Evolutionary conservation across 305 asterid species (phyloP), one percentile per base, ranked within the genome.

Genomic region (Solanum hybrid): DNA sequence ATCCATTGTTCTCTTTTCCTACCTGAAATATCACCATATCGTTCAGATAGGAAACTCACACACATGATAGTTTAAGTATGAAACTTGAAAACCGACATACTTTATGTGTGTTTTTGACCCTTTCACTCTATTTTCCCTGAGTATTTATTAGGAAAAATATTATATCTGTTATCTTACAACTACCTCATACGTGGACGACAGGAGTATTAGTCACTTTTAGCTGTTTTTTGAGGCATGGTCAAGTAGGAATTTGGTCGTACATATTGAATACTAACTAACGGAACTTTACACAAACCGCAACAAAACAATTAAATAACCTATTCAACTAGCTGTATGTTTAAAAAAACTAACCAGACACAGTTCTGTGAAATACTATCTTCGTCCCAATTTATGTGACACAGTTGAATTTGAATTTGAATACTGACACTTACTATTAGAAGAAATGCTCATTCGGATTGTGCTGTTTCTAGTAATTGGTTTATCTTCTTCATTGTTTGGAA

Each of bases 401-500:
- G 0, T 6, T 72, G 1, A 8, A n/a, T n/a, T n/a, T n/a, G n/a
- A n/a, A n/a, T n/a, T 42, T 42, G 56, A 42, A 42, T 42, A 42
- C 17, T 42, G 56, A 42, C 56, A 42, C 56, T 42, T 42, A 12
- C 56, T 42, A 42, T 13, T 0, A 0, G 56, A 42, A 42, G 56
- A 13, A 42, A 42, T 42, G 17, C 56, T 42, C 56, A 13, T 42
- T 42, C 56, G 56, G 56, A 0, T 40, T 15, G 2, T 13, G 35
- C 26, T 81, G 24, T 26, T 40, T 81, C 14, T 42, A 15, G 71
- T 81, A 9, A 27, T 76, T 89, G 89, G 89, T 82, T 89, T 79
- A 86, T 22, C 79, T 64, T 36, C 31, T 87, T 31, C 40, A 31
- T 85, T 87, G 95, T 93, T 94, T 42, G 42, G 4, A 38, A n/a